These are phyloP conservation scores for Chlamydomonas schloesseri DNA, from an alignment of 139 green algal genomes.

Conservation along the genomic window DNA sequence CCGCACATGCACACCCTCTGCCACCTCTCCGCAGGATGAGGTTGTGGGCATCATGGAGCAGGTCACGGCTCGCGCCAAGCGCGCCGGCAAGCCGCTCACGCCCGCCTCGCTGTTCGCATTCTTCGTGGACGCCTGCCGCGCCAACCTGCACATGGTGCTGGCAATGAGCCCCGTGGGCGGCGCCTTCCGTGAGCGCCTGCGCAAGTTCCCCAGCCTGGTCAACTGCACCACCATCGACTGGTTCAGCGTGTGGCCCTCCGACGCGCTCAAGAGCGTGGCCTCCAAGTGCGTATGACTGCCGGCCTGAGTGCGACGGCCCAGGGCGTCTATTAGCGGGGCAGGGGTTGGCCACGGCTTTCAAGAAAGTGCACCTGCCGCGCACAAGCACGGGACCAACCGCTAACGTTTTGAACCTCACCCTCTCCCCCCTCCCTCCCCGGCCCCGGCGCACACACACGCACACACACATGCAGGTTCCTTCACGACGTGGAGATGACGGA, in stretches of 20 bases:
- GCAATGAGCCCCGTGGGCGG: slow-evolving; percentile 77
- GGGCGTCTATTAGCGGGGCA: no score
- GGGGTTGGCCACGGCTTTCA: no score
- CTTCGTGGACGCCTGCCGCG: slow-evolving; percentile 75
- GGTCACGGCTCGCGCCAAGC: slow-evolving; percentile 59
- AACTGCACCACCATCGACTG: slow-evolving; percentile 89
- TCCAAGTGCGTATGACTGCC: slow-evolving; percentile 53
- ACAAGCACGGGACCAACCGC: no score
- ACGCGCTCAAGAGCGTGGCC: slow-evolving; percentile 80
- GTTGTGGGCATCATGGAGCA: slow-evolving; percentile 58
- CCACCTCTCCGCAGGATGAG: slow-evolving; percentile 57
- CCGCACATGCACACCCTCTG: no score
- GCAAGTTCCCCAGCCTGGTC: slow-evolving; percentile 82
- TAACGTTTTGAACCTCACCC: no score
- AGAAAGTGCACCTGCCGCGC: no score
- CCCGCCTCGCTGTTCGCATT: slow-evolving; percentile 57
- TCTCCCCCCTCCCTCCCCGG: no score
- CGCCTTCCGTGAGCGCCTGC: slow-evolving; percentile 81
- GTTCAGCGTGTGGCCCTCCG: slow-evolving; percentile 71
- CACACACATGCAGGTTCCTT: slow-evolving; percentile 44
- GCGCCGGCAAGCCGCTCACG: slow-evolving; percentile 60
- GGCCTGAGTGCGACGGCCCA: no score
- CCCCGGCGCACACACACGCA: neutral
- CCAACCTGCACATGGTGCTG: slow-evolving; percentile 77
- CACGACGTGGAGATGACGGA: slow-evolving; percentile 69